Percentiles rank a stretch among this genome's conserved stretches.
phyloP scores from a whole-genome alignment of 257 asterid genomes.

The Capsicum rhomboideum region DNA sequence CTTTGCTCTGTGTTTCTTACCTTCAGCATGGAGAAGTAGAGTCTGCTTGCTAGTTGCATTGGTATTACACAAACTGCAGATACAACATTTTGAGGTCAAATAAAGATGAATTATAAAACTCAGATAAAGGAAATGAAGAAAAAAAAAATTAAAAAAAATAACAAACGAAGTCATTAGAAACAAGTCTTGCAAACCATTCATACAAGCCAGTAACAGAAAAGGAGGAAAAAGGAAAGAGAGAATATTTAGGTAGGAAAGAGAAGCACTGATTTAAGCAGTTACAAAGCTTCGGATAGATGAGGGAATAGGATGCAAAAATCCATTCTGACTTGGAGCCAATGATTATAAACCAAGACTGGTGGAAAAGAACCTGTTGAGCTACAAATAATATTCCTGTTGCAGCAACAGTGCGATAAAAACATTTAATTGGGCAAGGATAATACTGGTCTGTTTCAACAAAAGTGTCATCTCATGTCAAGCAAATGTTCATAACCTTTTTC shows the following conservation, averaged over 20 bases:
- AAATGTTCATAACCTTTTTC: neutral
- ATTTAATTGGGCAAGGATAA: neutral
- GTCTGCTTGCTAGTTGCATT: constrained; percentile 89
- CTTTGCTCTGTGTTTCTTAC: constrained; percentile 87
- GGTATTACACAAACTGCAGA: constrained; percentile 78
- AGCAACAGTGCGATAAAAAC: neutral
- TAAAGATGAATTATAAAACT: neutral
- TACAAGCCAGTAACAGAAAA: neutral
- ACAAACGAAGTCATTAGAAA: neutral
- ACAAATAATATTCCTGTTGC: neutral
- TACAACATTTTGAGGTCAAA: neutral
- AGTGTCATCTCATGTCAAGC: neutral
- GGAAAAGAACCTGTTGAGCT: neutral
- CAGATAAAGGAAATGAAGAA: neutral
- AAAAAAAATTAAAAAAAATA: neutral
- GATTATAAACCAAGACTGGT: neutral
- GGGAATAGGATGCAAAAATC: neutral
- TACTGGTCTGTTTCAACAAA: neutral
- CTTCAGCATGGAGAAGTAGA: constrained; percentile 87
- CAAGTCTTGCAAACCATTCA: neutral
- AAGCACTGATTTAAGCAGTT: neutral
- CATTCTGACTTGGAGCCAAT: neutral
- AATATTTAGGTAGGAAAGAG: neutral
- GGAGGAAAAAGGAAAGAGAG: neutral
- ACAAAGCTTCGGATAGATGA: neutral